Conservation (phyloP, 176 grass and related monocot species). For the Aegilops speltoides region DNA sequence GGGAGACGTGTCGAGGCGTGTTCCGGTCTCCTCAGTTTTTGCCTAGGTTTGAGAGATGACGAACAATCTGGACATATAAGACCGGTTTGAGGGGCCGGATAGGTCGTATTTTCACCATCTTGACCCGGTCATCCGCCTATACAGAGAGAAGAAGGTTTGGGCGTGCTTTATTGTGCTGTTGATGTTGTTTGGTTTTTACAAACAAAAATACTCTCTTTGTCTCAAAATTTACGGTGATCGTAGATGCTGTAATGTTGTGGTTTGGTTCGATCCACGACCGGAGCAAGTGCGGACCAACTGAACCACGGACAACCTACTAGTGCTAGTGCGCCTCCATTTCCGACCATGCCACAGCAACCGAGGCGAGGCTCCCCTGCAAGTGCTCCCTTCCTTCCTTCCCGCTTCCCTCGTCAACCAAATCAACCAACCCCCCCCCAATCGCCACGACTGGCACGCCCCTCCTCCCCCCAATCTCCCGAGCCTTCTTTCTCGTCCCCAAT, state of each 20-base stretch:
- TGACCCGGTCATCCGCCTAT: no score
- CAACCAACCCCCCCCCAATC: not conserved
- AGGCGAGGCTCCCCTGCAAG: not conserved
- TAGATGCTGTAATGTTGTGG: not conserved
- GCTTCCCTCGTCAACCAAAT: conserved; percentile 50
- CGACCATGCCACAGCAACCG: not conserved
- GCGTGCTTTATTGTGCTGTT: no score
- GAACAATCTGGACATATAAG: no score
- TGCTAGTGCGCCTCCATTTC: conserved; percentile 14
- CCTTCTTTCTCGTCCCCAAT: not conserved
- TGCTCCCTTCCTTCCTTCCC: conserved; percentile 21
- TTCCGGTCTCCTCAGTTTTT: no score
- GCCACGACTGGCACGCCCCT: not conserved
- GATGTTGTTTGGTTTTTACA: no score
- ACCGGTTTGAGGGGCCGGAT: no score
- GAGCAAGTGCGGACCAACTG: not conserved
- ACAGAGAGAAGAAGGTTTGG: no score
- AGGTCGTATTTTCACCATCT: no score
- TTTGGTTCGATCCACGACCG: not conserved
- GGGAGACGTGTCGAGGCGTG: no score
- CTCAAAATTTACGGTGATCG: no score
- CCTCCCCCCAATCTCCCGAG: conserved; percentile 14
- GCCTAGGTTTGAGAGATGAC: no score
- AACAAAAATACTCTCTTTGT: no score
- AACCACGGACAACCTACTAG: not conserved